These are phyloP conservation scores for Aspergillus texensis DNA, from an alignment of 2,329 filamentous ascomycete species.

Conservation along the genomic window DNA sequence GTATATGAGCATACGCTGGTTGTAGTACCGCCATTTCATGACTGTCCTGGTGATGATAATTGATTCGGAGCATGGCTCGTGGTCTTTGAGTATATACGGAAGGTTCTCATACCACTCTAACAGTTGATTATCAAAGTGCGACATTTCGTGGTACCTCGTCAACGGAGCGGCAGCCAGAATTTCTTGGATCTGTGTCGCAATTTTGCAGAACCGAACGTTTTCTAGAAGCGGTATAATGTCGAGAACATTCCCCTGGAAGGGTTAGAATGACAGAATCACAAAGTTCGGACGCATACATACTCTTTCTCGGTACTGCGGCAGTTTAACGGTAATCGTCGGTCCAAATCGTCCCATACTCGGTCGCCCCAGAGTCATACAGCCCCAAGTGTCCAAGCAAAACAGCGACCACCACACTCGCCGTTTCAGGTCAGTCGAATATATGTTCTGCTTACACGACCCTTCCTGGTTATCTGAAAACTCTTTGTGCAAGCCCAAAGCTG, in stretches of 20 bases:
- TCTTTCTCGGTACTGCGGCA: constrained; percentile 56
- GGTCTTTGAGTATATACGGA: constrained; percentile 65
- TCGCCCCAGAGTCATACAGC: constrained; percentile 69
- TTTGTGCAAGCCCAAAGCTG: constrained; percentile 70
- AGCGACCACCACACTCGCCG: constrained; percentile 75
- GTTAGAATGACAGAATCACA: constrained; percentile 28
- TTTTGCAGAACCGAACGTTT: constrained; percentile 78
- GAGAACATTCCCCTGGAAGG: constrained; percentile 58
- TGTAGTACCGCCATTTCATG: constrained; percentile 83
- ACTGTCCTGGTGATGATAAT: constrained; percentile 71
- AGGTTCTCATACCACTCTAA: constrained; percentile 73
- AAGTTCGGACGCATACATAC: constrained; percentile 25
- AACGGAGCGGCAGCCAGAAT: constrained; percentile 70
- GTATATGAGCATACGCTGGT: constrained; percentile 75
- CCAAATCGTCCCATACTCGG: constrained; percentile 71
- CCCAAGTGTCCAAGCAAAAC: constrained; percentile 75
- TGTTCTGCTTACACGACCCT: constrained; percentile 47
- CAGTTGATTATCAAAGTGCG: constrained; percentile 67
- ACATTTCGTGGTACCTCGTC: constrained; percentile 67
- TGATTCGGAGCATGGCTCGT: constrained; percentile 69
- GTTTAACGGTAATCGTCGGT: constrained; percentile 66
- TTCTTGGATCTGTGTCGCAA: constrained; percentile 77
- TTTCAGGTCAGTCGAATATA: constrained; percentile 62
- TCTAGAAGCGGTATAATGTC: constrained; percentile 72
- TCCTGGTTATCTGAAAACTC: constrained; percentile 56